Percentiles rank a stretch among this genome's conserved stretches.
These are phyloP conservation scores for Pisolithus albus DNA, from an alignment of 768 basidiomycete species.

Conservation along the genomic window DNA sequence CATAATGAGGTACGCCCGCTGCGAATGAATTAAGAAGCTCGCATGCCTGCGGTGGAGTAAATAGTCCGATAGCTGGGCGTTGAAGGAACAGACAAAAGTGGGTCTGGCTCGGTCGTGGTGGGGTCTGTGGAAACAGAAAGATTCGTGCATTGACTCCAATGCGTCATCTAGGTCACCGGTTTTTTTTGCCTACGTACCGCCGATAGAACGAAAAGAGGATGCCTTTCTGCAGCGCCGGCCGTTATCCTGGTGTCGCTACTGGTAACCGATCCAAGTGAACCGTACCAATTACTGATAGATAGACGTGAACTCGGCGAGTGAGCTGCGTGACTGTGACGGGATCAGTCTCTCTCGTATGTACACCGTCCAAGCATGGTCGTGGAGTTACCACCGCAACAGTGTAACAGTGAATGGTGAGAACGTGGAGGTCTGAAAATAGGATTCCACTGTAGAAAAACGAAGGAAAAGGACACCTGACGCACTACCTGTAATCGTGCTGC, in stretches of 20 bases:
- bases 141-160: slow-evolving; percentile 46
- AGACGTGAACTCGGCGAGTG: no score
- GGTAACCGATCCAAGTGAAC: no score
- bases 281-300: no score
- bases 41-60: slow-evolving; percentile 92
- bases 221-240: slow-evolving; percentile 43
- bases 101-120: slow-evolving; percentile 31
- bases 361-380: no score
- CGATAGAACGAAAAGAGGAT: slow-evolving; percentile 78
- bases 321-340: no score
- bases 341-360: no score
- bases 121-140: slow-evolving; percentile 72
- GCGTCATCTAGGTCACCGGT: slow-evolving; percentile 25
- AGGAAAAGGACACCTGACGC: no score
- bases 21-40: slow-evolving; percentile 81
- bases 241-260: no score
- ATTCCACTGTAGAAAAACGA: no score
- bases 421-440: no score
- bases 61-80: slow-evolving; percentile 55
- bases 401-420: no score
- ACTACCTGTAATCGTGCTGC: slow-evolving; percentile 53
- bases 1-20: slow-evolving; percentile 78
- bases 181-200: slow-evolving; percentile 54
- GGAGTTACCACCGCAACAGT: no score
- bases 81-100: slow-evolving; percentile 33